Evolutionary conservation across 139 green algal genomes (phyloP), one percentile per base, ranked within the genome.

Genomic region (Desmodesmus armatus): DNA sequence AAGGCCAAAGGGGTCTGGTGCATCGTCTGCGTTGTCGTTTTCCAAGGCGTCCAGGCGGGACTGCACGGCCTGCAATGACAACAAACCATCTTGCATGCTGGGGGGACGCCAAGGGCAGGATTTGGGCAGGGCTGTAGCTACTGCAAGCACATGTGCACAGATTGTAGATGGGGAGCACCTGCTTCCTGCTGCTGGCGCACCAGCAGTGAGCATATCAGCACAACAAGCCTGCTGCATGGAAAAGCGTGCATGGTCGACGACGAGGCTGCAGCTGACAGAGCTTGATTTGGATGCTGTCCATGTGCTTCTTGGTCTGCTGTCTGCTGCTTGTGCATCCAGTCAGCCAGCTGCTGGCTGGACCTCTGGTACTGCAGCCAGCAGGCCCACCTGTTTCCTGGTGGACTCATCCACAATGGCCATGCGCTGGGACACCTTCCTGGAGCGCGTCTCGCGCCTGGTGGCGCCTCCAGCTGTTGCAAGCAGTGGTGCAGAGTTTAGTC

Each of bases 1-100:
- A 29, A 82, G 72, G 5, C 79, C 91, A 63, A 92, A 92, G 3
- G 81, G 55, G 47, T 96, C 90, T 0, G 70, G 69, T 17, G 53
- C 74, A 1, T 92, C 90, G 58, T 92, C 69, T 43, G 58, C 31
- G 55, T 93, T 89, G 89, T 98, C 94, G 3, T 92, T 90, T 65
- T 98, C 94, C 17, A 98, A 84, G 0, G 94, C 92, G 29, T 94
- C 94, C 3, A 98, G 87, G 23, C 94, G 89, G 3, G 93, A 92
- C 49, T 87, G 80, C 2, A 85, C 87, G 11, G 89, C 94, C 92
- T 94, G 76, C 19, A 1, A 40, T 35, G n/a, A n/a, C n/a, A n/a
- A n/a, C n/a, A n/a, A n/a, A n/a, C n/a, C n/a, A n/a, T n/a, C n/a
- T n/a, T n/a, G n/a, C n/a, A n/a, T n/a, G n/a, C n/a, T n/a, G n/a